Evolutionary conservation across 2,329 filamentous ascomycete genomes (phyloP).

Genomic region (Neofusicoccum parvum): DNA sequence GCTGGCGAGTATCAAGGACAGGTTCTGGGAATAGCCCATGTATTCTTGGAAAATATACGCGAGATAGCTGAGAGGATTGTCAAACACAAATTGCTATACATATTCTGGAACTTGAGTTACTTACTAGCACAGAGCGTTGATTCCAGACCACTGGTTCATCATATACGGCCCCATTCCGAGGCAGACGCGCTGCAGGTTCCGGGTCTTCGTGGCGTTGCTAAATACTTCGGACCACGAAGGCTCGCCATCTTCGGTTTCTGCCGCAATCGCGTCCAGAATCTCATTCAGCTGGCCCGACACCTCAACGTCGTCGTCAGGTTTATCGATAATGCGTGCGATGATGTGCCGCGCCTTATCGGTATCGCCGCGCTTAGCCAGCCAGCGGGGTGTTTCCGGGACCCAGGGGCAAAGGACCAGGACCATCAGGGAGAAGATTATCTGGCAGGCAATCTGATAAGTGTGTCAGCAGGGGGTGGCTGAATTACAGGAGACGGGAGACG

Average conservation of each 20-base stretch:
- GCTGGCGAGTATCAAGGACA: conserved; percentile 35
- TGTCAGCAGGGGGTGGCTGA: background rate
- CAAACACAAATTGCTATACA: background rate
- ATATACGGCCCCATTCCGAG: conserved; percentile 43
- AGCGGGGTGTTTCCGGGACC: conserved; percentile 34
- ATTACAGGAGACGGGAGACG: background rate
- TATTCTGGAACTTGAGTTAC: background rate
- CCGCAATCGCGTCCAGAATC: conserved; percentile 56
- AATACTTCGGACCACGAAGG: conserved; percentile 41
- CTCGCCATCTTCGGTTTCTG: conserved; percentile 28
- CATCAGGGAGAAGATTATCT: conserved; percentile 50
- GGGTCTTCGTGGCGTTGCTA: conserved; percentile 37
- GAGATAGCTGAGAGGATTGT: conserved; percentile 27
- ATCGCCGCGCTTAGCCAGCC: conserved; percentile 38
- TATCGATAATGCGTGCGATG: conserved; percentile 50
- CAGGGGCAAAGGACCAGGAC: conserved; percentile 45
- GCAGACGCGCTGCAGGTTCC: conserved; percentile 39
- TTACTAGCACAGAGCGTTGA: conserved; percentile 25
- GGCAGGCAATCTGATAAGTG: conserved; percentile 49
- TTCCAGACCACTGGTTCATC: conserved; percentile 32
- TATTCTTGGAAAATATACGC: conserved; percentile 34
- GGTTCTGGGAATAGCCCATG: conserved; percentile 28
- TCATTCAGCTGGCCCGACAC: conserved; percentile 63
- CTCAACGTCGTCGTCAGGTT: conserved; percentile 54
- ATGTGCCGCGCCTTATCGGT: conserved; percentile 53